These are phyloP conservation scores for Podospora tetraspora DNA, from an alignment of 495 filamentous ascomycete genomes.

Conservation along the genomic window DNA sequence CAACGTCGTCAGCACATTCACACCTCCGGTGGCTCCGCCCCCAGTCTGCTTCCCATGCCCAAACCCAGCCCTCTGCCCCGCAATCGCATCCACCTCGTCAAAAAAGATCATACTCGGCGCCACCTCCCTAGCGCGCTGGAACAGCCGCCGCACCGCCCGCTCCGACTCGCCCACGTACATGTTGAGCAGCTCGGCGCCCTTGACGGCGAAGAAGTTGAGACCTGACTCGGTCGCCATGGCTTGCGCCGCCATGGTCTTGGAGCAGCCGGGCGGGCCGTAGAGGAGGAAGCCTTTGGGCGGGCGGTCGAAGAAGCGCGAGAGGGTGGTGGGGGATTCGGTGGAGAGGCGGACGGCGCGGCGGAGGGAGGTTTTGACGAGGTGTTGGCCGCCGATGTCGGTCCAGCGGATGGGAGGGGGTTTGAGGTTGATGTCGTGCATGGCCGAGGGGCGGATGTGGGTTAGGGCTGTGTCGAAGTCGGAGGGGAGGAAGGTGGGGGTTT, in stretches of 20 bases:
- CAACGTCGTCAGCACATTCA: constrained; percentile 86
- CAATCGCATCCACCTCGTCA: constrained; percentile 95
- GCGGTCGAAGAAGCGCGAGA: constrained; percentile 43
- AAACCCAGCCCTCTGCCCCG: constrained; percentile 57
- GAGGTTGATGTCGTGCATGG: constrained; percentile 85
- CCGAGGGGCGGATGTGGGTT: constrained; percentile 60
- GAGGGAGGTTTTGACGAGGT: constrained; percentile 63
- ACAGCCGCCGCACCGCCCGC: constrained; percentile 79
- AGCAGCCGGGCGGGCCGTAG: constrained; percentile 93
- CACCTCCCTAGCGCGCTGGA: constrained; percentile 78
- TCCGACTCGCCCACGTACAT: constrained; percentile 99
- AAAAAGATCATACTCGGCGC: constrained; percentile 96
- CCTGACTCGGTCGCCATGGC: constrained; percentile 88
- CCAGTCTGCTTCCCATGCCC: constrained; percentile 14
- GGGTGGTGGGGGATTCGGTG: constrained; percentile 48
- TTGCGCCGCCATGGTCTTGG: constrained; percentile 90
- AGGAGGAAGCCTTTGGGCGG: constrained; percentile 79
- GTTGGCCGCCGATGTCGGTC: constrained; percentile 86
- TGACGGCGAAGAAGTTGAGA: constrained; percentile 91
- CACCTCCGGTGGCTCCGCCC: constrained; percentile 43
- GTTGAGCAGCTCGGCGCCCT: constrained; percentile 90
- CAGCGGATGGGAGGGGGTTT: constrained; percentile 82
- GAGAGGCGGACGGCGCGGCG: constrained; percentile 33
- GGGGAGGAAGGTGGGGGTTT: constrained; percentile 22
- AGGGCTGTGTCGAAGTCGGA: constrained; percentile 43